Conservation (phyloP, 2,329 filamentous ascomycete species). For the Ophiostoma ulmi region DNA sequence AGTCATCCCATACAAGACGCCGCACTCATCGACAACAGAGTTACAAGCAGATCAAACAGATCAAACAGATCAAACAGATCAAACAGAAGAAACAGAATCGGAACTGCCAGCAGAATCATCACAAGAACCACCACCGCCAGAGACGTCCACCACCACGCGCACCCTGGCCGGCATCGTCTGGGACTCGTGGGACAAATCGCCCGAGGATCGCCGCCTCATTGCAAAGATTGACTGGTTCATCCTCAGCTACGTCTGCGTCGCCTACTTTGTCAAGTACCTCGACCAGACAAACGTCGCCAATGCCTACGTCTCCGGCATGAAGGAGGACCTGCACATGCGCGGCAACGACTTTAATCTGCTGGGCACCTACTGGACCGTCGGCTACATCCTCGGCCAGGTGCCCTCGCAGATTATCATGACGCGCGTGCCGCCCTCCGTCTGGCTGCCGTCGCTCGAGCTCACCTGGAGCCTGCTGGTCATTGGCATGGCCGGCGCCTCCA, state of each 20-base stretch:
- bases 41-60: not conserved
- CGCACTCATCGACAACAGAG: not conserved
- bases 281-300: slow-evolving; percentile 37
- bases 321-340: slow-evolving; percentile 49
- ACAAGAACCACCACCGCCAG: too few species aligned
- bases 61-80: too few species aligned
- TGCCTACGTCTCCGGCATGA: slow-evolving; percentile 42
- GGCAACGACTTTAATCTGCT: slow-evolving; percentile 50
- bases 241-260: slow-evolving; percentile 36
- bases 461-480: slow-evolving; percentile 35
- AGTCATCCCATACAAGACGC: not conserved
- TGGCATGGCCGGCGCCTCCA: slow-evolving; percentile 37
- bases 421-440: slow-evolving; percentile 29
- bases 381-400: slow-evolving; percentile 50
- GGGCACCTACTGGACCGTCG: slow-evolving; percentile 52
- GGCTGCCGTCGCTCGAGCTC: slow-evolving; percentile 37
- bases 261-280: slow-evolving; percentile 40
- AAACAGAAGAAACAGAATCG: not conserved
- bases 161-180: slow-evolving; percentile 34
- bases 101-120: too few species aligned
- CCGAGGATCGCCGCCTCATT: slow-evolving; percentile 31
- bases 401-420: slow-evolving; percentile 29
- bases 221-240: slow-evolving; percentile 34
- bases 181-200: slow-evolving; percentile 35
- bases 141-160: slow-evolving; percentile 18